phyloP scores from a whole-genome alignment of 2,329 filamentous ascomycete genomes.

The Pestalotiopsis sp. region DNA sequence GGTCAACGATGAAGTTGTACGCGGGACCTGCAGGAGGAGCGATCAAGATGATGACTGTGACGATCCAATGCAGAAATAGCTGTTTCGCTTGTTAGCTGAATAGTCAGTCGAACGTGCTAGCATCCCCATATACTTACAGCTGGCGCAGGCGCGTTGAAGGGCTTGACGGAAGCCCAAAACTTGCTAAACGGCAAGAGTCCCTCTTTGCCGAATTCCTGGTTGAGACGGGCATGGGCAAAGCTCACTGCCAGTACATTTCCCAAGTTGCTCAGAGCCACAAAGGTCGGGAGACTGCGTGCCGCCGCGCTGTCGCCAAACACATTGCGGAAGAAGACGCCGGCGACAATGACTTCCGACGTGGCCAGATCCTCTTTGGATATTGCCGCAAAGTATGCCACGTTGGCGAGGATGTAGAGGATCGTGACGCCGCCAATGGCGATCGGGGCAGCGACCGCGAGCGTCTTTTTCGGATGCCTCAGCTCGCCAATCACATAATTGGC shows the following conservation, averaged over 20 bases:
- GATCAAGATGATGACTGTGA: slow-evolving; percentile 67
- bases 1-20: slow-evolving; percentile 68
- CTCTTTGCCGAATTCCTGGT: slow-evolving; percentile 71
- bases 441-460: slow-evolving; percentile 58
- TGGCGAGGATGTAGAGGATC: slow-evolving; percentile 64
- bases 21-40: slow-evolving; percentile 69
- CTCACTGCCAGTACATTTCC: slow-evolving; percentile 65
- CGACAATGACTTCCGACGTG: slow-evolving; percentile 61
- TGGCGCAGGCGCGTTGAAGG: slow-evolving; percentile 66
- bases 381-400: slow-evolving; percentile 68
- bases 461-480: slow-evolving; percentile 56
- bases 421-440: slow-evolving; percentile 62
- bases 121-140: slow-evolving; percentile 36
- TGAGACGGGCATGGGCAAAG: slow-evolving; percentile 61
- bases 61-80: slow-evolving; percentile 67
- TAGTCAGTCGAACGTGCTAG: neutral
- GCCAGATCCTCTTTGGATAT: slow-evolving; percentile 62
- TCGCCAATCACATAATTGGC: slow-evolving; percentile 65
- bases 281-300: slow-evolving; percentile 50
- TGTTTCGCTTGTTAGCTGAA: slow-evolving; percentile 22
- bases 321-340: slow-evolving; percentile 63
- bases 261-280: slow-evolving; percentile 63
- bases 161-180: slow-evolving; percentile 71
- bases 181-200: slow-evolving; percentile 67
- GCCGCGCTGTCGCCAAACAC: slow-evolving; percentile 62